A percentile compares a stretch with the other conserved stretches of the same genome.
These are phyloP conservation scores for Entomortierella parvispora DNA, from an alignment of 192 early-diverging fungal species.

Conservation along the genomic window DNA sequence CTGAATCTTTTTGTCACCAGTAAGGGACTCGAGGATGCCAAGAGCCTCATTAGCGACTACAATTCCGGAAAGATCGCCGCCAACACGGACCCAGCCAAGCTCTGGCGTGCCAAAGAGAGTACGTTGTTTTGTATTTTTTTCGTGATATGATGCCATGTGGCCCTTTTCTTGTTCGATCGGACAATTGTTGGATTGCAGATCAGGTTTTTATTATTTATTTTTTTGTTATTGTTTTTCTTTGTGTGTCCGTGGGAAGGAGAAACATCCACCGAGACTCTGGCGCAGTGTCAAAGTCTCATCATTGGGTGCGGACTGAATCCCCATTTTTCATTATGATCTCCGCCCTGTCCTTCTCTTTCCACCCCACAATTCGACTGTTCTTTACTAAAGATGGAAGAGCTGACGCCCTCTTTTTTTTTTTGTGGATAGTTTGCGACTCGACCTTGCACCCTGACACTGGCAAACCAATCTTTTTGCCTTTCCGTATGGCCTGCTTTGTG, in stretches of 20 bases:
- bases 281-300: too few relatives aligned
- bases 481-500: conserved; percentile 87
- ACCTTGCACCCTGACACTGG: conserved; percentile 87
- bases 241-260: conserved; percentile 10
- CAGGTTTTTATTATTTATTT: conserved; percentile 1
- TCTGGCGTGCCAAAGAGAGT: conserved; percentile 83
- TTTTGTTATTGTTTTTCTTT: background rate
- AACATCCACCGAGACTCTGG: background rate
- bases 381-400: background rate
- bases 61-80: conserved; percentile 56
- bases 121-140: conserved; percentile 8
- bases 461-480: conserved; percentile 80
- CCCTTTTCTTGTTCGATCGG: too few relatives aligned
- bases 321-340: too few relatives aligned
- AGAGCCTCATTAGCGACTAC: conserved; percentile 69
- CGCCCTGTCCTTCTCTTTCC: too few relatives aligned
- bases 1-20: conserved; percentile 73
- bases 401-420: background rate
- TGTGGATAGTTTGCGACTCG: conserved; percentile 72
- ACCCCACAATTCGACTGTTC: background rate
- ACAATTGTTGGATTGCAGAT: background rate
- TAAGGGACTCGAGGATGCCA: conserved; percentile 66
- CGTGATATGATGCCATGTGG: background rate
- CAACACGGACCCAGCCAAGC: conserved; percentile 54
- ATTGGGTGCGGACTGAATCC: too few relatives aligned